Base-by-base conservation (phyloP, 345 rosid species). In the Balakata baccata region DNA sequence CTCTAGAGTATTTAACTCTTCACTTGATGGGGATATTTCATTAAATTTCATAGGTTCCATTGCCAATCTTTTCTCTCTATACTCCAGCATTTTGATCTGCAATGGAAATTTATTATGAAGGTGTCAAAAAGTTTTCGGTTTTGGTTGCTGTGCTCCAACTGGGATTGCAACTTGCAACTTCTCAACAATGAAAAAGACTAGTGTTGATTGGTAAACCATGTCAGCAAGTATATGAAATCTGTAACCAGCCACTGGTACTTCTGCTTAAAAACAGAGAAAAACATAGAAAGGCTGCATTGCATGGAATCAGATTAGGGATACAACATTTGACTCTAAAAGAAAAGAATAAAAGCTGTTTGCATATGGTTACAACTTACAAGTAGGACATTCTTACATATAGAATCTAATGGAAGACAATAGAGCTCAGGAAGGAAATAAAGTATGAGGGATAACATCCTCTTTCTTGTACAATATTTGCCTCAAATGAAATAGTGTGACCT, bases 41-140 rank as follows among this genome's bases (percentile, higher is more conserved):
- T 79, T 84, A 43, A 92, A 79, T 83, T 81, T 88, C 79, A 91
- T 11, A 56, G 99, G 98, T 79, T 92, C 98, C 87, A 78, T 79
- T 52, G 81, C 86, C 82, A 95, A 81, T 71, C 97, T 86, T 73
- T 76, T 78, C 61, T 82, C 86, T 70, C 90, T 85, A 77, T 87
- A 87, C 71, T 93, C 98, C 76, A 92, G 73, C 86, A 85, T 87
- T 78, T 89, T 80, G 73, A 95, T 80, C 99, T 95, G 85, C 46
- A 75, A 45, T 38, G 37, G 39, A 53, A 63, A 61, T 6, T 25
- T 2, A 16, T n/a, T 20, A 20, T 3, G 1, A 39, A 18, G 9
- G 68, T 41, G 25, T 10, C 37, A 58, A 58, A 22, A 18, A 2
- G 7, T 18, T 29, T 29, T 29, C 34, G 34, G 1, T 29, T 43